Evolutionary conservation across 495 filamentous ascomycete species (phyloP), one percentile per base, ranked within the genome.

Genomic region (Penicillium argentinense): DNA sequence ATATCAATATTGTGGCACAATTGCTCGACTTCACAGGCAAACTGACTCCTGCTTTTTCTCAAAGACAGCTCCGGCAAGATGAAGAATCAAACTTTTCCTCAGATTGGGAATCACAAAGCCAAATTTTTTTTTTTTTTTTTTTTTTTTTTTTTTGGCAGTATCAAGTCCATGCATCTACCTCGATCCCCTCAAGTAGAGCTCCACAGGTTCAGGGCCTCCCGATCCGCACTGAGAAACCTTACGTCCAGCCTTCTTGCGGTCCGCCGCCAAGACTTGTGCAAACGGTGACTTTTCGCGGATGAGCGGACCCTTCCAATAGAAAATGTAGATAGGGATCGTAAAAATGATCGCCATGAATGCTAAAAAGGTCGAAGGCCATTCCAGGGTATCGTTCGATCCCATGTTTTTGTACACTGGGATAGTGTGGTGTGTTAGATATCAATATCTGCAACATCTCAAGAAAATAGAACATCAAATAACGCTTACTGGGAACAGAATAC

Each of bases 311-410:
- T 75, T 71, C 58, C 60, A 69, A 43, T 76, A 78, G 48, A 77
- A 74, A 5, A 76, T 50, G 45, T 74, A 78, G 30, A 78, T 74
- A 0, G 74, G 72, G 4, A 69, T 66, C 3, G 69, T 75, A 41
- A 77, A 70, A 1, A 75, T 6, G n/a, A 75, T 60, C 4, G 70
- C 69, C 28, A 78, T 39, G 44, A 55, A 68, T 0, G 52, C 74
- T 4, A 78, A 57, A 21, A 77, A 62, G 0, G 66, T 73, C 0
- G 65, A 60, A 0, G 72, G 67, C 59, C 71, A 76, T 44, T 70
- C 66, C 1, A 76, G 59, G 9, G 44, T 47, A 17, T 56, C 42
- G 5, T 18, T 62, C 29, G 17, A 59, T 14, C 55, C 67, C 58
- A 72, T 66, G 27, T 72, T 41, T 16, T 54, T 24, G 22, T 69